A percentile compares a stretch with the other conserved stretches of the same genome.
phyloP scores from a whole-genome alignment of 805 yeast genomes.

The Cyberlindnera americana region DNA sequence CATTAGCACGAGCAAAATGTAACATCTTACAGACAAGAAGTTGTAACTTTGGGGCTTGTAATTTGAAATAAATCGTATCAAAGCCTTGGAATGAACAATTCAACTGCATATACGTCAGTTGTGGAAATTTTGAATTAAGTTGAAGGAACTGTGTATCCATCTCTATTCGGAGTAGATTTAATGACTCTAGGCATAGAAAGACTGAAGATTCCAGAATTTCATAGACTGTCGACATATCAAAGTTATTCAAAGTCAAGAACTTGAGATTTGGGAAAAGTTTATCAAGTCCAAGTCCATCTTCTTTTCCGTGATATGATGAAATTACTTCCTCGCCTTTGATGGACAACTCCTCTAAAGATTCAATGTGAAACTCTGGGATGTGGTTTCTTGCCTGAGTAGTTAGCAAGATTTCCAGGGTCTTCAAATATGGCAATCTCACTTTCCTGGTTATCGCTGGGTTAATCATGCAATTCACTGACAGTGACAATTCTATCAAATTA shows the following conservation, averaged over 20 bases:
- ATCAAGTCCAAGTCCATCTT: not conserved
- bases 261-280: constrained; percentile 5
- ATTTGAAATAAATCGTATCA: not conserved
- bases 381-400: constrained; percentile 3
- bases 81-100: not conserved
- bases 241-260: constrained; percentile 5
- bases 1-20: not conserved
- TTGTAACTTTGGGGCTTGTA: constrained; percentile 4
- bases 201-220: not conserved
- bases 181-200: not conserved
- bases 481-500: constrained; percentile 1
- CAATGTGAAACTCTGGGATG: constrained; percentile 9
- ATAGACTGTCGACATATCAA: not conserved
- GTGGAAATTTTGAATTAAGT: constrained; percentile 3
- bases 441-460: not conserved
- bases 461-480: not conserved
- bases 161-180: constrained; percentile 5
- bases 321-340: not conserved
- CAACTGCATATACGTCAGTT: constrained; percentile 2
- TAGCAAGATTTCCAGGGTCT: constrained; percentile 1
- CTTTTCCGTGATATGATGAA: not conserved
- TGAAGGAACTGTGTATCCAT: not conserved
- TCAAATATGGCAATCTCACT: constrained; percentile 4
- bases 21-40: constrained; percentile 4
- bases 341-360: constrained; percentile 4